Evolutionary conservation across 805 yeast genomes (phyloP).

Genomic region (Ogataea ganodermae): DNA sequence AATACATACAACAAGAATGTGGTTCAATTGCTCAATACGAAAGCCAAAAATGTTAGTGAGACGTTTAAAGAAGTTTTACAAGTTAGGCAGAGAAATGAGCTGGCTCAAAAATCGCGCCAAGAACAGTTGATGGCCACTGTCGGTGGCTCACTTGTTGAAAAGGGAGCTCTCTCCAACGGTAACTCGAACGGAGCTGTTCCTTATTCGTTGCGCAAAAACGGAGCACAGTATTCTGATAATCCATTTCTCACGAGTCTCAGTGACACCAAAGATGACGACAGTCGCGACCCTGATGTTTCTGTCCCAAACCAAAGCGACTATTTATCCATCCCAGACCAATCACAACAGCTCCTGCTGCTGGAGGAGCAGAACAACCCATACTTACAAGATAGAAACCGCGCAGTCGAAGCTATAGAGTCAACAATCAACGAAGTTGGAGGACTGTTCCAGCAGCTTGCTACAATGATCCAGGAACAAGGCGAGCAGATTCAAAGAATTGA

Average conservation of each 20-base stretch:
- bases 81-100: slow-evolving; percentile 79
- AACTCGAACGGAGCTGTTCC: slow-evolving; percentile 23
- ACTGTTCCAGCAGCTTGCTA: slow-evolving; percentile 89
- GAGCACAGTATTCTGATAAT: slow-evolving; percentile 34
- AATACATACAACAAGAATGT: slow-evolving; percentile 81
- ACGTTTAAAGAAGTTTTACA: slow-evolving; percentile 90
- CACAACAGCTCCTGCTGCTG: slow-evolving; percentile 75
- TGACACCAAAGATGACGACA: slow-evolving; percentile 5
- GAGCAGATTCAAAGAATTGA: slow-evolving; percentile 95
- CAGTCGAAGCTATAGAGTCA: slow-evolving; percentile 95
- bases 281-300: slow-evolving; percentile 23
- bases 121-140: slow-evolving; percentile 74
- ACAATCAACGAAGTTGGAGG: slow-evolving; percentile 97
- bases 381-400: slow-evolving; percentile 78
- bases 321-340: slow-evolving; percentile 79
- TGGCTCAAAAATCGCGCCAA: slow-evolving; percentile 76
- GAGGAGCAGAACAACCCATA: slow-evolving; percentile 83
- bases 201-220: slow-evolving; percentile 30
- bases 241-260: slow-evolving; percentile 37
- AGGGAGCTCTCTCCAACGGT: slow-evolving; percentile 3
- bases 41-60: slow-evolving; percentile 89
- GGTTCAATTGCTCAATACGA: slow-evolving; percentile 80
- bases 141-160: slow-evolving; percentile 21
- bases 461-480: slow-evolving; percentile 97
- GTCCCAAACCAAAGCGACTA: slow-evolving; percentile 49